phyloP scores from a whole-genome alignment of 768 basidiomycete genomes.

The Suillus cothurnatus region DNA sequence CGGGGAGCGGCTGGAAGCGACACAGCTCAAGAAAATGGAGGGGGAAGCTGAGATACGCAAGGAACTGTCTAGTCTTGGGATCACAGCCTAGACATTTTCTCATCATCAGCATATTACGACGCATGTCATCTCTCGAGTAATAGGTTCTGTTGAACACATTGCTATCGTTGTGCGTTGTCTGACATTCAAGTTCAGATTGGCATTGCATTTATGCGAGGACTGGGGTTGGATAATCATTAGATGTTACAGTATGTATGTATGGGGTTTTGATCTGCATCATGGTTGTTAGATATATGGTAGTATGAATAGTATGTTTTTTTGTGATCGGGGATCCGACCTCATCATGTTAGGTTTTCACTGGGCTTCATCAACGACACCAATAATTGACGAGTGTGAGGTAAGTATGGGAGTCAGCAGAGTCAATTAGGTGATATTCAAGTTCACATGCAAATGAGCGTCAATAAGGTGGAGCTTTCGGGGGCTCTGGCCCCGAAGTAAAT shows the following conservation, averaged over 20 bases:
- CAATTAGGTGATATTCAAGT: no score
- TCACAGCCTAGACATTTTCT: constrained; percentile 17
- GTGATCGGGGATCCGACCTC: not conserved
- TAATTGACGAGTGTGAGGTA: no score
- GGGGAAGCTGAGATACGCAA: constrained; percentile 82
- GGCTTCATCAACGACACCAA: no score
- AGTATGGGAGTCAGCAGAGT: no score
- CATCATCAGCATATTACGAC: not conserved
- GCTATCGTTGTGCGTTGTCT: constrained; percentile 1
- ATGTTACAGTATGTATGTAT: constrained; percentile 6
- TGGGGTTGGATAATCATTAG: constrained; percentile 6
- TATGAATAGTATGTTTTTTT: constrained; percentile 22
- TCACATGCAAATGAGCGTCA: no score
- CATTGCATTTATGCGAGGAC: not conserved
- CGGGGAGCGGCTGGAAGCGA: constrained; percentile 91
- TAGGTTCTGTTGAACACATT: constrained; percentile 3
- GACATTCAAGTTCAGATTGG: not conserved
- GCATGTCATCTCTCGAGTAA: not conserved
- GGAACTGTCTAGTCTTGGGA: constrained; percentile 59
- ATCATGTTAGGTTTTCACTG: no score
- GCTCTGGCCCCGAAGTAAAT: no score
- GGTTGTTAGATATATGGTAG: not conserved
- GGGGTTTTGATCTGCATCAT: constrained; percentile 1
- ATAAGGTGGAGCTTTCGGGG: no score
- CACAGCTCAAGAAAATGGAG: constrained; percentile 97